Base-by-base conservation (phyloP, 2,329 filamentous ascomycete genomes). In the Calonectria pteridis region DNA sequence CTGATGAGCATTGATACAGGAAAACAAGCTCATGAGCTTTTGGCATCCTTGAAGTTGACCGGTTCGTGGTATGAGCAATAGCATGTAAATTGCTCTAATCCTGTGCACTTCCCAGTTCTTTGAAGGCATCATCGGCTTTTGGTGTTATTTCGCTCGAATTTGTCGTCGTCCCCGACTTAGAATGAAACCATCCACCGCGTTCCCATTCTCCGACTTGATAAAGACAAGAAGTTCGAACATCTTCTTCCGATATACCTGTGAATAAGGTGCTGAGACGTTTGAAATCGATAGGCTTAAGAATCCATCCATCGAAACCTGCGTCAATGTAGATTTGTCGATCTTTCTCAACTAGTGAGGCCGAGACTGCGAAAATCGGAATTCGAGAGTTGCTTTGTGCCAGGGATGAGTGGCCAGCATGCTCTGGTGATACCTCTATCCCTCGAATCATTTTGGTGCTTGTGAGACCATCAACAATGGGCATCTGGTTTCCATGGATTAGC, bases 391-490 rank as follows among this genome's bases (percentile, higher is more conserved):
- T 82, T 1, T 84, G 80, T 4, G 92, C 92, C 69, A 92, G 86
- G 0, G 84, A 78, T 1, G 94, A 95, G 33, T 94, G 87, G 0
- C 86, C 85, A 9, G 79, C 80, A 55, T 89, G 84, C 2, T 84
- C 66, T 79, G 81, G 59, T 59, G 87, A 83, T 86, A 90, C 89
- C 81, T 97, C 95, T 67, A 89, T 92, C 0, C 91, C 91, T 31
- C 95, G 89, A 75, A 98, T 98, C 89, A 95, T 93, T 83, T 95
- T 95, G 0, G 95, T 94, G 20, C 95, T 95, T 4, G 90, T 92
- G 31, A 96, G 88, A 18, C 95, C 95, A 81, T 98, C 95, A 6
- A 97, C 94, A 37, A 98, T 97, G 23, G 95, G 95, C 95, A 98
- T 98, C 95, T 97, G n/a, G 26, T 59, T 28, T 2, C 35, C 23